Conservation (phyloP, 208 protist species). For the Trypanosoma melophagium region DNA sequence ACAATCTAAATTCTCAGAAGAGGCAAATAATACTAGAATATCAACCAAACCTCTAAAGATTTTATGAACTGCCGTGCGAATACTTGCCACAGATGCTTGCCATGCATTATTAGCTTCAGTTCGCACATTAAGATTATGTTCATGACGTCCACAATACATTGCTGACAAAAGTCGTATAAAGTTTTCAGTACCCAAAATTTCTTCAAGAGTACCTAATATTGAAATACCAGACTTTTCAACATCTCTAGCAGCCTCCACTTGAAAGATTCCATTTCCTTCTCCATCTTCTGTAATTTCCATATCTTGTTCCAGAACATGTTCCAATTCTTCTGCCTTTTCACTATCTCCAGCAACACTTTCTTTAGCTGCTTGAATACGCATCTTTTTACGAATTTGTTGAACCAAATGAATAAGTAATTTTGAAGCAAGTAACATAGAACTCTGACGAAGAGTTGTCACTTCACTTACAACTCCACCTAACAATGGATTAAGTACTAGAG, state of each 20-base stretch:
- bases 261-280: conserved; percentile 40
- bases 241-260: conserved; percentile 80
- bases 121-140: conserved; percentile 76
- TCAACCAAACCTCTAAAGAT: conserved; percentile 80
- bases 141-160: conserved; percentile 84
- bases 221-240: conserved; percentile 88
- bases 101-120: conserved; percentile 83
- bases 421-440: conserved; percentile 84
- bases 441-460: conserved; percentile 83
- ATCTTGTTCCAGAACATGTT: conserved; percentile 20
- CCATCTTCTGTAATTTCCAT: conserved; percentile 7
- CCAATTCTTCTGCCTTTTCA: conserved; percentile 33
- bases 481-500: conserved; percentile 80
- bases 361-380: conserved; percentile 68
- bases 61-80: conserved; percentile 81
- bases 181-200: conserved; percentile 70
- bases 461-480: conserved; percentile 79
- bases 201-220: conserved; percentile 78
- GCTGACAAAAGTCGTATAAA: conserved; percentile 77
- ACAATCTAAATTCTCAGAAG: conserved; percentile 82
- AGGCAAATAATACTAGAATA: conserved; percentile 73
- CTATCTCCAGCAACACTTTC: conserved; percentile 25
- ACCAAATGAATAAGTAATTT: conserved; percentile 91
- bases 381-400: conserved; percentile 81
- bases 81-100: conserved; percentile 88